These are phyloP conservation scores for Aspergillus biplanus DNA, from an alignment of 495 filamentous ascomycete species.

Conservation along the genomic window DNA sequence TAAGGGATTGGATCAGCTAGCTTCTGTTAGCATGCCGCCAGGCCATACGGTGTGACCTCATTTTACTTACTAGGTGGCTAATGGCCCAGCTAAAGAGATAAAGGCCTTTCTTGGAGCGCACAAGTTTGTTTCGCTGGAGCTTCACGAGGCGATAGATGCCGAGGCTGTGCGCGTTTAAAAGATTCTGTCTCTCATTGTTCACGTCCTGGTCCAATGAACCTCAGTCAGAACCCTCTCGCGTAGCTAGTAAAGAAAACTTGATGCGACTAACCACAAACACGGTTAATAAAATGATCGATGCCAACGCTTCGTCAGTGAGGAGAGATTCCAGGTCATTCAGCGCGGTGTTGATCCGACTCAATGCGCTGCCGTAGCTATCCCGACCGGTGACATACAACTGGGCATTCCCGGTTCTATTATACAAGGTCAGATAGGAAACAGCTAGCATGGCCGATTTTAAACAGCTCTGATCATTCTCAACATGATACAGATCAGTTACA, in stretches of 20 bases:
- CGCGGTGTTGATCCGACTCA: constrained; percentile 1
- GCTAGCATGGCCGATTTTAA: background rate
- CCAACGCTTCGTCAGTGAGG: background rate
- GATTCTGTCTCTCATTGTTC: constrained; percentile 1
- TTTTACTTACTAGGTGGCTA: background rate
- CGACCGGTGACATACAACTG: background rate
- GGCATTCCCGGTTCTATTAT: background rate
- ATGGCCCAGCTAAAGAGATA: background rate
- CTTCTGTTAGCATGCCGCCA: background rate
- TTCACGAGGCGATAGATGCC: constrained; percentile 1
- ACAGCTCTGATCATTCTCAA: background rate
- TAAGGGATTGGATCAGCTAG: background rate
- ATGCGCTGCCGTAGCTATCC: background rate
- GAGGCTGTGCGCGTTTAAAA: constrained; percentile 1
- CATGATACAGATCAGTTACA: background rate
- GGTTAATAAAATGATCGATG: background rate
- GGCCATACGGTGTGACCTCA: background rate
- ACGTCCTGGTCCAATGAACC: background rate
- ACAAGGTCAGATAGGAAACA: background rate
- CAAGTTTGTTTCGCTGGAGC: background rate
- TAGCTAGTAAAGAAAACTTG: background rate
- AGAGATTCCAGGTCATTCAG: background rate
- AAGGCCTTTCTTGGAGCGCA: background rate
- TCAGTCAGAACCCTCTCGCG: background rate
- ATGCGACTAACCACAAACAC: background rate